Conservation (phyloP, 345 rosid genomes). For the Lepidium sativum region DNA sequence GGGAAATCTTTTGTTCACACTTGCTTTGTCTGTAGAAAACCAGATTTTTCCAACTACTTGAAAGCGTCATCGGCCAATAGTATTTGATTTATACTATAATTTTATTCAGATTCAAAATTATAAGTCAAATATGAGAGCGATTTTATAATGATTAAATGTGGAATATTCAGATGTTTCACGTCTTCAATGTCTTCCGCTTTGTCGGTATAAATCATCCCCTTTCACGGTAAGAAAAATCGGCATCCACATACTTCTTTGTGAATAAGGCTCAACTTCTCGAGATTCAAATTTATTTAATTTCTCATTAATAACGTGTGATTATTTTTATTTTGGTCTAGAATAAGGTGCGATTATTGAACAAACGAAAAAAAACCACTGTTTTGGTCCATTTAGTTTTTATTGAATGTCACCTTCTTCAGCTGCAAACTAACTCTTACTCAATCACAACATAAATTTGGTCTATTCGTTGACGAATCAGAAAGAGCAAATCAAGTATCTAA, state of each 20-base stretch:
- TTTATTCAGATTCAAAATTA: not conserved
- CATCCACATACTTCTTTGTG: not conserved
- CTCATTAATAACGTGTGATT: not conserved
- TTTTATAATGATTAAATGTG: not conserved
- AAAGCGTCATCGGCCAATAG: conserved; percentile 4
- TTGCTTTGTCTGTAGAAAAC: not conserved
- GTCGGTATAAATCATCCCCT: not conserved
- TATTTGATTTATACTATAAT: not conserved
- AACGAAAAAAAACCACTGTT: not conserved
- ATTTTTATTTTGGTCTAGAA: too few species aligned
- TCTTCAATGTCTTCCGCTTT: not conserved
- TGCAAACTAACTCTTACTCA: not conserved
- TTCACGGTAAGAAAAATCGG: not conserved
- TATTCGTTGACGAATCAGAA: too few species aligned
- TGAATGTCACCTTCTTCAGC: not conserved
- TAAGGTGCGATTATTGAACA: not conserved
- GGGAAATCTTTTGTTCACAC: not conserved
- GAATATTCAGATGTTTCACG: conserved; percentile 9
- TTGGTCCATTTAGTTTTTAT: not conserved
- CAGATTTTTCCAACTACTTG: not conserved
- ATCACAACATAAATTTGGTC: too few species aligned
- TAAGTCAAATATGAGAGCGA: not conserved
- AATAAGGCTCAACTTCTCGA: not conserved
- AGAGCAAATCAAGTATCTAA: too few species aligned
- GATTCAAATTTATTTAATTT: not conserved